phyloP scores from a whole-genome alignment of 148 eudicot species.

The Rhododendron ovatum region DNA sequence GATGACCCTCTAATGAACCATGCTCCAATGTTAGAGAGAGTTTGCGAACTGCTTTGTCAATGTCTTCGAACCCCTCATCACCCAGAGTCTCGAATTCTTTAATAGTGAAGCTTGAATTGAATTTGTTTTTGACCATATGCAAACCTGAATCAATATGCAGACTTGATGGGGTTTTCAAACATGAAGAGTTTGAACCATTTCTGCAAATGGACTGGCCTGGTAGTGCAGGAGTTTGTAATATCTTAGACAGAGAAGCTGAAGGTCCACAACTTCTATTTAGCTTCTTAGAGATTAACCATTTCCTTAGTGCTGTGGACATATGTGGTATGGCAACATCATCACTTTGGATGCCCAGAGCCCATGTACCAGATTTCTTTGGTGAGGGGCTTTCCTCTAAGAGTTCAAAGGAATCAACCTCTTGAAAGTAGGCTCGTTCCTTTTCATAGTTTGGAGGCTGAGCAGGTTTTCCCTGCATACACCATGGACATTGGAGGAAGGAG shows the following conservation, averaged over 20 bases:
- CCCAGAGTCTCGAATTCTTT: conserved; percentile 15
- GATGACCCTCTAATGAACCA: conserved; percentile 35
- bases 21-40: conserved; percentile 58
- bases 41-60: conserved; percentile 52
- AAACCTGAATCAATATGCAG: conserved; percentile 19
- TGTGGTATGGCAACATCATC: conserved; percentile 41
- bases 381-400: conserved; percentile 94
- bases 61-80: conserved; percentile 47
- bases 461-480: conserved; percentile 47
- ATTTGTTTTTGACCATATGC: conserved; percentile 21
- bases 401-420: conserved; percentile 84
- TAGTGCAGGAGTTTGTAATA: conserved; percentile 61
- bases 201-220: conserved; percentile 32
- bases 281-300: conserved; percentile 70
- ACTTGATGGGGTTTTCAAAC: conserved; percentile 26
- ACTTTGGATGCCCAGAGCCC: conserved; percentile 50
- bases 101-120: conserved; percentile 10
- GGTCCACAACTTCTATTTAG: conserved; percentile 34
- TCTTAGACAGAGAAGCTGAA: conserved; percentile 57
- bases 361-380: conserved; percentile 62
- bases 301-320: conserved; percentile 60
- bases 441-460: conserved; percentile 56
- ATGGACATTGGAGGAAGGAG: background rate
- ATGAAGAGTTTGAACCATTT: conserved; percentile 23
- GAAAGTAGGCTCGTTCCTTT: conserved; percentile 81